Percentiles rank a stretch among this genome's conserved stretches.
Conservation (phyloP, 2,329 filamentous ascomycete species). For the Metarhizium humberi region DNA sequence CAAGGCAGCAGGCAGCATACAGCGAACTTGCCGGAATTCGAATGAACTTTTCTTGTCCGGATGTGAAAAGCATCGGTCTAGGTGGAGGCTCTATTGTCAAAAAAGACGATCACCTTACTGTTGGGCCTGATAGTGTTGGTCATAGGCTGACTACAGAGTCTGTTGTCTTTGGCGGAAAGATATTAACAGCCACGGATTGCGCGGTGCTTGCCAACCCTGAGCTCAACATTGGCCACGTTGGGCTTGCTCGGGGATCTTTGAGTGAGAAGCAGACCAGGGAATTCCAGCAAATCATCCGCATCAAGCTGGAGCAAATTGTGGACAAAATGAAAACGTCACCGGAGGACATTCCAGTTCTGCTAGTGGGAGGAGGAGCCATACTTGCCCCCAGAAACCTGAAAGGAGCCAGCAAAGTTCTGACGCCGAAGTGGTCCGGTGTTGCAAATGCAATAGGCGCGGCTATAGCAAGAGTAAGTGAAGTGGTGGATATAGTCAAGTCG, state of each 20-base stretch:
- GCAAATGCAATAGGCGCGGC: slow-evolving; percentile 59
- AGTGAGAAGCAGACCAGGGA: too few species aligned
- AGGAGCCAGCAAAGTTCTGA: slow-evolving; percentile 47
- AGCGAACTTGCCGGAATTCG: too few species aligned
- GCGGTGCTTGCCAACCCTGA: too few species aligned
- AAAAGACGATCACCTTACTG: too few species aligned
- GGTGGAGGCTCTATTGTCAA: too few species aligned
- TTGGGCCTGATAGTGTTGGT: too few species aligned
- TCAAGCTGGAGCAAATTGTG: slow-evolving; percentile 44
- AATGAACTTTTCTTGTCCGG: background rate
- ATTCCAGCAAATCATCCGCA: slow-evolving; percentile 10
- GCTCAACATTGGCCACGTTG: background rate
- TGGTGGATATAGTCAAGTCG: slow-evolving; percentile 40
- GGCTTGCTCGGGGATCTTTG: background rate
- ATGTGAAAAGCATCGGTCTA: background rate
- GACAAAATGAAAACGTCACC: slow-evolving; percentile 56
- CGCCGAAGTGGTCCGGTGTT: slow-evolving; percentile 46
- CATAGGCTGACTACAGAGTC: too few species aligned
- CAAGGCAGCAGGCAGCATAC: background rate
- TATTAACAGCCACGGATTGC: too few species aligned
- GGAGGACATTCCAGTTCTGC: slow-evolving; percentile 47
- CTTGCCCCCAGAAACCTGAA: slow-evolving; percentile 34
- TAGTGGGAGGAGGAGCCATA: slow-evolving; percentile 48
- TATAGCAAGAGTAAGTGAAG: slow-evolving; percentile 48
- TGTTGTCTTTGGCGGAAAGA: too few species aligned